These are phyloP conservation scores for Paecilomyces fulvus DNA, from an alignment of 2,329 filamentous ascomycete species.

Conservation along the genomic window DNA sequence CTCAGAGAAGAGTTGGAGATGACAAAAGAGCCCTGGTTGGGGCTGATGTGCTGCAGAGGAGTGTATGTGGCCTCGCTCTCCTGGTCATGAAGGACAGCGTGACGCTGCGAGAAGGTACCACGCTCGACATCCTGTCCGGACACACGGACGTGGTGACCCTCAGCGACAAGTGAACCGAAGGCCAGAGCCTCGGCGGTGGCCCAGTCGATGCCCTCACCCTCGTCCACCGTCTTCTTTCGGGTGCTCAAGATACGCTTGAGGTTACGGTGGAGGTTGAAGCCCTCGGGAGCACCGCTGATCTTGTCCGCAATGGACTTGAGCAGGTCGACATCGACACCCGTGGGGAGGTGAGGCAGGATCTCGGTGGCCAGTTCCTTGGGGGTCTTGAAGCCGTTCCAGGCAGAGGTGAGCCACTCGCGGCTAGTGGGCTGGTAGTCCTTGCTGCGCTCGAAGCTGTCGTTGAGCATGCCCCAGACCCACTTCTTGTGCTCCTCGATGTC, in stretches of 20 bases:
- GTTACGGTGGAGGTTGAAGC: conserved; percentile 86
- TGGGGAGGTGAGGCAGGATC: conserved; percentile 83
- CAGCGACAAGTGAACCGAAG: conserved; percentile 80
- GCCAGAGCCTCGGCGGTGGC: conserved; percentile 92
- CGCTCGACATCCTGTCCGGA: conserved; percentile 98
- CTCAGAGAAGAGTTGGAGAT: conserved; percentile 91
- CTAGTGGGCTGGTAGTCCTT: conserved; percentile 95
- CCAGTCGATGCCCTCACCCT: conserved; percentile 96
- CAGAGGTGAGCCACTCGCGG: conserved; percentile 97
- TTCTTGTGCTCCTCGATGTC: conserved; percentile 99
- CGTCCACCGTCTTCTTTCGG: conserved; percentile 82
- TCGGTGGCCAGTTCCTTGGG: conserved; percentile 95
- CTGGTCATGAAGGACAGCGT: conserved; percentile 96
- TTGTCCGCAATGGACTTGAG: conserved; percentile 74
- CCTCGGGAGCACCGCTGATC: conserved; percentile 71
- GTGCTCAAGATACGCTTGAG: conserved; percentile 89
- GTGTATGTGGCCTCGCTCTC: conserved; percentile 89
- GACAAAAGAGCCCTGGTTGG: conserved; percentile 90
- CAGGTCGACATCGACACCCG: conserved; percentile 63
- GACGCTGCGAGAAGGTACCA: conserved; percentile 97
- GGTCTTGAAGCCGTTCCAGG: conserved; percentile 99
- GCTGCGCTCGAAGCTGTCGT: conserved; percentile 93
- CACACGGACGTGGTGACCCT: conserved; percentile 94
- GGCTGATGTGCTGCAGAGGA: conserved; percentile 77
- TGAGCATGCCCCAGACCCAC: conserved; percentile 99